A percentile compares a stretch with the other conserved stretches of the same genome.
Evolutionary conservation across 192 early-diverging fungal species (phyloP).

Genomic region (Rhizophagus prolifer): DNA sequence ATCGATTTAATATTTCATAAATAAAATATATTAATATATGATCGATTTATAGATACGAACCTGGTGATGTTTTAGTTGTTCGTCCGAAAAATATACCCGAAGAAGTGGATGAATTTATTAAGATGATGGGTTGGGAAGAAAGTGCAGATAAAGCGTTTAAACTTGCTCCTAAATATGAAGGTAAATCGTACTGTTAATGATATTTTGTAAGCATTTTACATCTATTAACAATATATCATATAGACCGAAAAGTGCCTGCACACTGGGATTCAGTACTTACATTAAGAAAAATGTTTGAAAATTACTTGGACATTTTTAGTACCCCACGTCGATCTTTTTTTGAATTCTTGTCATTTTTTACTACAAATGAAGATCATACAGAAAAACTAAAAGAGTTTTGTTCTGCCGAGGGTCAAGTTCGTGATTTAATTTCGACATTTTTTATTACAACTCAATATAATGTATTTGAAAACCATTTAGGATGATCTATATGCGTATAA

Average conservation of each 20-base stretch:
- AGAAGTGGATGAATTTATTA: conserved; percentile 73
- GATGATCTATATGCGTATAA: conserved; percentile 90
- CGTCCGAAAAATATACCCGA: conserved; percentile 66
- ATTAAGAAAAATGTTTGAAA: conserved; percentile 70
- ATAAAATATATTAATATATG: not conserved
- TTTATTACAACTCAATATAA: not conserved
- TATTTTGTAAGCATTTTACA: not conserved
- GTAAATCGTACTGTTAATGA: conserved; percentile 22
- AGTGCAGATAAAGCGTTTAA: conserved; percentile 63
- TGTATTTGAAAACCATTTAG: conserved; percentile 33
- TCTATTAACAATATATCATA: not conserved
- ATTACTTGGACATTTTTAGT: conserved; percentile 81
- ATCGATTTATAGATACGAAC: conserved; percentile 47
- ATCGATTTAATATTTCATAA: conserved; percentile 20
- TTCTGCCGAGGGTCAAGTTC: conserved; percentile 69
- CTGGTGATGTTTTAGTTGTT: conserved; percentile 83
- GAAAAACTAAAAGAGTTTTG: conserved; percentile 84
- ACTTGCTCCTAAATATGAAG: conserved; percentile 50
- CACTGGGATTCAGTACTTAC: conserved; percentile 59
- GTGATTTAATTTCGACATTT: conserved; percentile 1
- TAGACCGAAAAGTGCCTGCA: conserved; percentile 51
- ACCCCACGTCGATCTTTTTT: conserved; percentile 91
- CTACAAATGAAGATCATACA: conserved; percentile 60
- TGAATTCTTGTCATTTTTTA: conserved; percentile 81
- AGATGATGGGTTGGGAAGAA: conserved; percentile 66